Base-by-base conservation (phyloP, 805 yeast species). In the Saccharomycopsis fermentans region DNA sequence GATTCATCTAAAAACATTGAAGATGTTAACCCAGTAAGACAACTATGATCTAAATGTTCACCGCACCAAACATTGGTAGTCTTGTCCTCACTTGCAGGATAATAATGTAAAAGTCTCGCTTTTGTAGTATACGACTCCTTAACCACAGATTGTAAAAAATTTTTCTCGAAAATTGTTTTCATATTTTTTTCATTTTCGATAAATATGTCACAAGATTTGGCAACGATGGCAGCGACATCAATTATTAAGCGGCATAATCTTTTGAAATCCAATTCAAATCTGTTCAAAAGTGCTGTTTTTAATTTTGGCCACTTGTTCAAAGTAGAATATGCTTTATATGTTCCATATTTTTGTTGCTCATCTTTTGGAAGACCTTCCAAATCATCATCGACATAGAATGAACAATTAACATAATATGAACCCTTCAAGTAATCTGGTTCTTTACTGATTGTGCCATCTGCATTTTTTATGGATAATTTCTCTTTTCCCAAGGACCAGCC, bases 401-500 rank as follows among this genome's bases (percentile, higher is more conserved):
- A 77, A 68, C 86, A 82, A 64, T 81, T 82, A 56, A 79, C 74
- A 64, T 82, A 82, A 63, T 69, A 82, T 1, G 84, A 80, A 6
- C 86, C 87, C 64, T 82, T 82, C 56, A 74, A 69, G 32, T 63
- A 65, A 64, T 82, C 86, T 4, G 63, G 62, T 27, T 48, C 55
- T 35, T 59, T 56, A 9, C 34, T 37, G 17, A 51, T 52, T 5
- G 43, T 35, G 12, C 26, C 27, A 27, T 34, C 53, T n/a, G 6
- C 21, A 11, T 47, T 40, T 1, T 80, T 81, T 37, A 69, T 67
- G 1, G 72, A 72, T 37, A 82, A 70, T 36, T 67, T 73, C 63
- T 82, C 86, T 56, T 75, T 77, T 0, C 86, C 86, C 26, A 80
- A 67, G 8, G 85, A 81, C 86, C 86, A 82, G 1, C 86, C 87